Evolutionary conservation across 352 stramenopile genomes (phyloP).

Genomic region (Elongisporangium senticosum): DNA sequence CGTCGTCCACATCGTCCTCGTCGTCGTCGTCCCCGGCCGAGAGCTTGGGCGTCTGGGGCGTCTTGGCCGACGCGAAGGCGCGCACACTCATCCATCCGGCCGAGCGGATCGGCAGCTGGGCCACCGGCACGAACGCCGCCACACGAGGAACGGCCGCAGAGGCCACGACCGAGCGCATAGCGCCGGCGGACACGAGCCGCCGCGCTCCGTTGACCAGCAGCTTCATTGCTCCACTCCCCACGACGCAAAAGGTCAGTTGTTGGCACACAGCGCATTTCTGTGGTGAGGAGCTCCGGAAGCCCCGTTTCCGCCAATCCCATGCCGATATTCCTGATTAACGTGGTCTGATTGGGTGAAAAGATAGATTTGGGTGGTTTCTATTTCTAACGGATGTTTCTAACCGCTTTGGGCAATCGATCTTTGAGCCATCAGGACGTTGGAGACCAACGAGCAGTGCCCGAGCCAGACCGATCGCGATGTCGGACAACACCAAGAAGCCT

Average conservation of each 20-base stretch:
- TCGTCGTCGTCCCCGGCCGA: constrained; percentile 6
- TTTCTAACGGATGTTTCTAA: not conserved
- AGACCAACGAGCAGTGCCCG: not conserved
- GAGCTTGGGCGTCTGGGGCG: constrained; percentile 16
- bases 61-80: constrained; percentile 13
- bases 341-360: constrained; percentile 1
- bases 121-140: constrained; percentile 6
- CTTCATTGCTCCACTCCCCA: constrained; percentile 28
- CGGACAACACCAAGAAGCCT: constrained; percentile 17
- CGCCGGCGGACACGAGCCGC: constrained; percentile 24
- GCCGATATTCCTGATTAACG: not conserved
- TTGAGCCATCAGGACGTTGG: not conserved
- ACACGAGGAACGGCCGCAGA: constrained; percentile 9
- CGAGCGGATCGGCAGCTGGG: constrained; percentile 6
- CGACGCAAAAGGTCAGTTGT: constrained; percentile 14
- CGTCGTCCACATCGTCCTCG: constrained; percentile 5
- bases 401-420: not conserved
- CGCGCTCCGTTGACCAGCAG: constrained; percentile 30
- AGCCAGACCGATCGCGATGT: not conserved
- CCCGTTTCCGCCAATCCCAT: constrained; percentile 3
- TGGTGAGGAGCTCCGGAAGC: not conserved
- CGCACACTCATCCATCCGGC: not conserved
- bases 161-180: constrained; percentile 14
- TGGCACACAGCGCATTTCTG: constrained; percentile 19
- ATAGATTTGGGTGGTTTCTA: not conserved